Evolutionary conservation across 768 basidiomycete genomes (phyloP).

Genomic region (Boletus vinaceobasis): DNA sequence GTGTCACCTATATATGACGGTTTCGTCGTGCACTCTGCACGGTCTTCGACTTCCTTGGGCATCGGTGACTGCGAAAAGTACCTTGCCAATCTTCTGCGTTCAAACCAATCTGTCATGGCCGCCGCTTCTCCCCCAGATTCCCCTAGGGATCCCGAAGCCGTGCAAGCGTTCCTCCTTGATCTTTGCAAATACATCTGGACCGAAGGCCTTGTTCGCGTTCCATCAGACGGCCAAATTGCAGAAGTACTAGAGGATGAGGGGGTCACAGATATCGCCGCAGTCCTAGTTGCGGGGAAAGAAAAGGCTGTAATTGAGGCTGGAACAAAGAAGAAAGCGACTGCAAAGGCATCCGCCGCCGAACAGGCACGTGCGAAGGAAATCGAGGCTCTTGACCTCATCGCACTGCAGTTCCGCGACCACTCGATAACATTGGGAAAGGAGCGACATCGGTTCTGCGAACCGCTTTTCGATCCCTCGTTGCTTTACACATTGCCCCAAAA

Average conservation of each 20-base stretch:
- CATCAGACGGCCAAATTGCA: slow-evolving; percentile 69
- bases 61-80: slow-evolving; percentile 69
- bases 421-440: slow-evolving; percentile 80
- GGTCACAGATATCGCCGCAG: slow-evolving; percentile 85
- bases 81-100: slow-evolving; percentile 67
- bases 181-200: slow-evolving; percentile 63
- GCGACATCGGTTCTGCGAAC: slow-evolving; percentile 88
- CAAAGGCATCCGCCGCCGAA: slow-evolving; percentile 73
- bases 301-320: slow-evolving; percentile 83
- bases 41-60: slow-evolving; percentile 60
- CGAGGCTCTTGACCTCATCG: slow-evolving; percentile 78
- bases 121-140: slow-evolving; percentile 53
- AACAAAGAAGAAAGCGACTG: slow-evolving; percentile 72
- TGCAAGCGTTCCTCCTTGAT: slow-evolving; percentile 53
- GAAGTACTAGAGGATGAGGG: slow-evolving; percentile 72
- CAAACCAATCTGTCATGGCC: slow-evolving; percentile 62
- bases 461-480: slow-evolving; percentile 73
- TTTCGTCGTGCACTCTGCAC: slow-evolving; percentile 52
- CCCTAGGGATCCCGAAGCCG: slow-evolving; percentile 42
- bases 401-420: slow-evolving; percentile 67
- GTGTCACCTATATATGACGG: slow-evolving; percentile 78
- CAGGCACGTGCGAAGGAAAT: slow-evolving; percentile 80
- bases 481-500: slow-evolving; percentile 37
- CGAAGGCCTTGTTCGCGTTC: slow-evolving; percentile 67
- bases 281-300: slow-evolving; percentile 88